Evolutionary conservation across 495 filamentous ascomycete genomes (phyloP).

Genomic region (Rhypophila decipiens): DNA sequence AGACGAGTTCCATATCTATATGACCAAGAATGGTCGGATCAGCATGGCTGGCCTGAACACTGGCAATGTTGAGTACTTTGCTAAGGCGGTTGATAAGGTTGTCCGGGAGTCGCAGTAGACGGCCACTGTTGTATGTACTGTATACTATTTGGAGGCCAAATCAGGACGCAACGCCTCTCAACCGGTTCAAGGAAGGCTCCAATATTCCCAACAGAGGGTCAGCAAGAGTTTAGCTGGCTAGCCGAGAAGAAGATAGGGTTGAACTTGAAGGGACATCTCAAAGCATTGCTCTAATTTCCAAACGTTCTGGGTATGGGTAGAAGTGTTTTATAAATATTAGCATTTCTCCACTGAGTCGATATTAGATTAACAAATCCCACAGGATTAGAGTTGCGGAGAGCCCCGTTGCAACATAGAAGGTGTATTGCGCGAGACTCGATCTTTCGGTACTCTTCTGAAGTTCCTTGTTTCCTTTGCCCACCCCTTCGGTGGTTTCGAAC

Average conservation of each 20-base stretch:
- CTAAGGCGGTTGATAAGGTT: conserved; percentile 78
- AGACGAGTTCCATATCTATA: conserved; percentile 83
- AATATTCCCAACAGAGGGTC: too few relatives aligned
- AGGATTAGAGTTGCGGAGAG: conserved; percentile 75
- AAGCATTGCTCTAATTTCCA: too few relatives aligned
- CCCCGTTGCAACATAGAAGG: conserved; percentile 81
- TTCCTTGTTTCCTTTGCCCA: conserved; percentile 84
- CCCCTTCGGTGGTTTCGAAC: conserved; percentile 70
- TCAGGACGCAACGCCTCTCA: too few relatives aligned
- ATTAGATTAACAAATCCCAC: conserved; percentile 88
- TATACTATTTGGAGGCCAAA: background rate
- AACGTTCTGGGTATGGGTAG: too few relatives aligned
- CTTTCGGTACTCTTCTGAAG: conserved; percentile 77
- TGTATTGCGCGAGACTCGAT: conserved; percentile 74
- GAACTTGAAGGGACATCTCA: too few relatives aligned
- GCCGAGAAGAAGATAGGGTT: too few relatives aligned
- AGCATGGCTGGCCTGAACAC: conserved; percentile 95
- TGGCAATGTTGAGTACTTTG: conserved; percentile 86
- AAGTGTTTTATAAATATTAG: too few relatives aligned
- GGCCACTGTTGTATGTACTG: background rate
- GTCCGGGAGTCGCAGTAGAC: conserved; percentile 54
- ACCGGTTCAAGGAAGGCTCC: too few relatives aligned
- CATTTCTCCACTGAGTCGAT: too few relatives aligned
- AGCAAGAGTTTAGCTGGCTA: too few relatives aligned
- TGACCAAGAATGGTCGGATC: conserved; percentile 98